These are phyloP conservation scores for Exophiala sideris DNA, from an alignment of 2,329 filamentous ascomycete genomes.

Conservation along the genomic window DNA sequence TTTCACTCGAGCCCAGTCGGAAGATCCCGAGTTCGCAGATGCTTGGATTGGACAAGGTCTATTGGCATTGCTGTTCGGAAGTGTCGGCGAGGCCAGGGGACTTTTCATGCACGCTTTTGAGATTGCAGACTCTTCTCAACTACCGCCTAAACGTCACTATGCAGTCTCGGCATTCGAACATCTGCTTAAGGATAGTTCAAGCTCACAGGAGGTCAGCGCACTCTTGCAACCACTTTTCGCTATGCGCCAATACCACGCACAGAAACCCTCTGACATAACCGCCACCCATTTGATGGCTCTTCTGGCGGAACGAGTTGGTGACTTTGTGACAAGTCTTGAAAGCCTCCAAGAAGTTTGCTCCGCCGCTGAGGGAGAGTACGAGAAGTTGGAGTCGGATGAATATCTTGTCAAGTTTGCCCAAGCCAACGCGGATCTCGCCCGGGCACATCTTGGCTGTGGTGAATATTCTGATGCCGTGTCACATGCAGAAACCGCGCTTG, in stretches of 20 bases:
- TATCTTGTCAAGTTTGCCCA: conserved; percentile 75
- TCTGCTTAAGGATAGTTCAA: conserved; percentile 57
- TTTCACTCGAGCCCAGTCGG: conserved; percentile 87
- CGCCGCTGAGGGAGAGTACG: conserved; percentile 74
- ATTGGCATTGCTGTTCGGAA: conserved; percentile 72
- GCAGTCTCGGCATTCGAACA: conserved; percentile 79
- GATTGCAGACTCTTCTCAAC: conserved; percentile 73
- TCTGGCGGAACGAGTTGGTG: conserved; percentile 74
- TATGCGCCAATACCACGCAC: conserved; percentile 71
- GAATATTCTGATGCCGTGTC: conserved; percentile 68
- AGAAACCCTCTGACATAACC: conserved; percentile 67
- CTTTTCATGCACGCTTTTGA: conserved; percentile 94
- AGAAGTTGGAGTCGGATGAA: conserved; percentile 71
- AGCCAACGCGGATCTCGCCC: conserved; percentile 79
- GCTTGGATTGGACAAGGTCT: conserved; percentile 94
- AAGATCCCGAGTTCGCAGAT: conserved; percentile 87
- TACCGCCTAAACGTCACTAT: conserved; percentile 74
- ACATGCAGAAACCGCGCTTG: conserved; percentile 75
- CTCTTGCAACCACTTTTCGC: conserved; percentile 87
- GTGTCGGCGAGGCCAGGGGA: conserved; percentile 71
- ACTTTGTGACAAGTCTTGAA: conserved; percentile 61
- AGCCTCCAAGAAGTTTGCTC: conserved; percentile 66
- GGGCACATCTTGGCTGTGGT: conserved; percentile 70
- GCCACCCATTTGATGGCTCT: conserved; percentile 76
- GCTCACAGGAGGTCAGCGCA: conserved; percentile 42